phyloP scores from a whole-genome alignment of 2,329 filamentous ascomycete genomes.

The Graphilbum fragrans region DNA sequence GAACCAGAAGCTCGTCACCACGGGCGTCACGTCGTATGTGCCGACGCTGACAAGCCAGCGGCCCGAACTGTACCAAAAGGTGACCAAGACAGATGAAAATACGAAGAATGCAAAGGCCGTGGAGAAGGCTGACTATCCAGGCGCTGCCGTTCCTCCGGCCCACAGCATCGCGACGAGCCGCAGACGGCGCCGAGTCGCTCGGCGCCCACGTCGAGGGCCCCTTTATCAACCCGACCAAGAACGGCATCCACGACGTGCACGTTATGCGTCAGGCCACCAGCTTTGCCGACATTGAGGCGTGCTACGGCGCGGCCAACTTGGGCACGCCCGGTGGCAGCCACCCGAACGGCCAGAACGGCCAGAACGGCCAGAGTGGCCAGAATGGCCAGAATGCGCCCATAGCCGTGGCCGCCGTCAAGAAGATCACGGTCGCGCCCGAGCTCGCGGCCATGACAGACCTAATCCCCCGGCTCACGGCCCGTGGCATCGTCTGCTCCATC shows the following conservation, averaged over 20 bases:
- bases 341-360: too few species aligned
- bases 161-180: neutral
- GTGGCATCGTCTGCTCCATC: conserved; percentile 60
- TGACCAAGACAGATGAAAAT: too few species aligned
- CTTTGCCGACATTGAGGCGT: conserved; percentile 43
- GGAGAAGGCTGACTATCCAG: too few species aligned
- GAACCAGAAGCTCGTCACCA: conserved; percentile 57
- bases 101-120: too few species aligned
- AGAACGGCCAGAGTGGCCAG: neutral
- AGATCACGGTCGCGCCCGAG: conserved; percentile 75
- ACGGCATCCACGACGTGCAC: conserved; percentile 52
- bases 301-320: conserved; percentile 48
- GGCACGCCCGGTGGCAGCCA: conserved; percentile 15
- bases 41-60: conserved; percentile 70
- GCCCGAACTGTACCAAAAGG: conserved; percentile 55
- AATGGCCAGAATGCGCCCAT: too few species aligned
- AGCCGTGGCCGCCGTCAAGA: too few species aligned
- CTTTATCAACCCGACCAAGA: conserved; percentile 65
- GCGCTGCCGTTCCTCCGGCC: conserved; percentile 22
- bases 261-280: neutral
- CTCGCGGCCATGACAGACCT: conserved; percentile 52
- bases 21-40: conserved; percentile 73
- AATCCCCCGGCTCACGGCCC: conserved; percentile 47
- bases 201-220: conserved; percentile 26
- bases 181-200: conserved; percentile 67